A percentile compares a stretch with the other conserved stretches of the same genome.
Conservation (phyloP, 2,329 filamentous ascomycete genomes). For the Dichotomopilus funicola region DNA sequence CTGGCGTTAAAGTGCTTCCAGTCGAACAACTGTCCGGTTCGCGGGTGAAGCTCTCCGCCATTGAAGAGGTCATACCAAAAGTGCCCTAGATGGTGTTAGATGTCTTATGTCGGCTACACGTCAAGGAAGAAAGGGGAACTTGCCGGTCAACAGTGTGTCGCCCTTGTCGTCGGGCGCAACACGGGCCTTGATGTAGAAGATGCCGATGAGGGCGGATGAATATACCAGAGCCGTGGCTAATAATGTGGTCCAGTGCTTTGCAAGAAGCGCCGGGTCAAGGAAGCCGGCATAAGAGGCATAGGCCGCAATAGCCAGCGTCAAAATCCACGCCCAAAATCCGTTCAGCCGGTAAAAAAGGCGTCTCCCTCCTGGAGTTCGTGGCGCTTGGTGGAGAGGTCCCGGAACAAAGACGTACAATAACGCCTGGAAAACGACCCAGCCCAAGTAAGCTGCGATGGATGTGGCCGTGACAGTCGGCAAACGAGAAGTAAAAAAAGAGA, state of each 20-base stretch:
- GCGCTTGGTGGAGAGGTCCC: neutral
- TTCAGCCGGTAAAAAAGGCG: constrained; percentile 1
- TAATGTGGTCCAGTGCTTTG: neutral
- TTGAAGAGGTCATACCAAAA: constrained; percentile 2
- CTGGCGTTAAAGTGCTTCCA: constrained; percentile 3
- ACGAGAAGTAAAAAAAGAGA: neutral
- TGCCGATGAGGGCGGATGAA: neutral
- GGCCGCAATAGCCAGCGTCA: neutral
- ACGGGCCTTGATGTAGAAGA: neutral
- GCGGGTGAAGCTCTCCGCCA: neutral
- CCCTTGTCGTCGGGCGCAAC: neutral
- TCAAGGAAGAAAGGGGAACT: neutral
- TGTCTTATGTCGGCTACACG: neutral
- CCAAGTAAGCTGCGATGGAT: neutral
- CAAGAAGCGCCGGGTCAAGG: neutral
- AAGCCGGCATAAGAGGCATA: neutral
- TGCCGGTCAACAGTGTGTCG: neutral
- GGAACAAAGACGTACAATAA: neutral
- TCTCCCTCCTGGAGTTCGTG: neutral
- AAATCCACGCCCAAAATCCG: neutral
- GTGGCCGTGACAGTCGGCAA: neutral
- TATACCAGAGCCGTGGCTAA: neutral
- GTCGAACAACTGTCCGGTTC: neutral
- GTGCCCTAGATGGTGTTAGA: neutral
- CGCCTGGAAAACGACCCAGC: neutral